These are phyloP conservation scores for Thelonectria rubi DNA, from an alignment of 2,329 filamentous ascomycete species.

Conservation along the genomic window DNA sequence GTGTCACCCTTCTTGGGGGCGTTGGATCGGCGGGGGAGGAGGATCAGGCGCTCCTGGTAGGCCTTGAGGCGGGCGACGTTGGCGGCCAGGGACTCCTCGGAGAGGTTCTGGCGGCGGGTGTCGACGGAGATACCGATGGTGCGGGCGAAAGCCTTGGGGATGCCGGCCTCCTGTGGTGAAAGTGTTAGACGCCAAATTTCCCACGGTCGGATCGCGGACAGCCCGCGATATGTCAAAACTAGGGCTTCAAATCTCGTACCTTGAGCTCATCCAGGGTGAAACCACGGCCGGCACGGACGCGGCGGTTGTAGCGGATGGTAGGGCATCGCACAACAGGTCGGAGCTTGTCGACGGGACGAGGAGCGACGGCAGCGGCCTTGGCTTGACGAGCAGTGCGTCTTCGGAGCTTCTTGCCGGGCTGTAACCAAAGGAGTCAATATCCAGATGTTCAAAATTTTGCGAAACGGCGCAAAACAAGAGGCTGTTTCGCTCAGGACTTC, in stretches of 20 bases:
- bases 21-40: slow-evolving; percentile 96
- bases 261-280: slow-evolving; percentile 98
- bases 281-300: slow-evolving; percentile 93
- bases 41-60: slow-evolving; percentile 94
- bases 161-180: slow-evolving; percentile 84
- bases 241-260: slow-evolving; percentile 64
- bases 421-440: slow-evolving; percentile 50
- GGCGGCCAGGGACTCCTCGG: slow-evolving; percentile 90
- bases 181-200: slow-evolving; percentile 43
- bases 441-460: slow-evolving; percentile 31
- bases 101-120: slow-evolving; percentile 95
- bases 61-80: slow-evolving; percentile 98
- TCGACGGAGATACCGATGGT: slow-evolving; percentile 99
- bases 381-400: slow-evolving; percentile 90
- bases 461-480: slow-evolving; percentile 19
- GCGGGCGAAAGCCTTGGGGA: slow-evolving; percentile 90
- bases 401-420: slow-evolving; percentile 96
- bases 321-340: slow-evolving; percentile 97
- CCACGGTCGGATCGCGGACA: no score
- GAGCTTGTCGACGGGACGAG: slow-evolving; percentile 96
- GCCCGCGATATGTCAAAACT: no score
- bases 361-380: slow-evolving; percentile 95
- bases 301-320: slow-evolving; percentile 99
- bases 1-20: slow-evolving; percentile 94
- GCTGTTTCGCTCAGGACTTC: slow-evolving; percentile 24